Evolutionary conservation across 305 asterid genomes (phyloP).

Genomic region (Fraxinus dipetala): DNA sequence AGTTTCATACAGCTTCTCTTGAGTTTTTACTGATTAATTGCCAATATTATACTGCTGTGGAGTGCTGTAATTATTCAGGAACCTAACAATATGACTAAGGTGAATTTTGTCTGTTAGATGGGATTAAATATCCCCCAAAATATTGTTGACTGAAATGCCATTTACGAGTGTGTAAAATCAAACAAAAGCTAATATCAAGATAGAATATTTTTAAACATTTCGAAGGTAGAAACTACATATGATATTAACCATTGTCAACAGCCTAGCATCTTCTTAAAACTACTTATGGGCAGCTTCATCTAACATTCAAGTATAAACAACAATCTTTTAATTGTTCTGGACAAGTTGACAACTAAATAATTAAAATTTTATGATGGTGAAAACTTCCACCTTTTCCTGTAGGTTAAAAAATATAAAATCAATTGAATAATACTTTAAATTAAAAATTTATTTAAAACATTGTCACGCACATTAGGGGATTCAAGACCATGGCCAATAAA

Average conservation of each 20-base stretch:
- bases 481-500: constrained; percentile 95
- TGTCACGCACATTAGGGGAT: constrained; percentile 68
- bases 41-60: too few relatives aligned
- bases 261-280: neutral
- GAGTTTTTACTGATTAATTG: too few relatives aligned
- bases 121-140: neutral
- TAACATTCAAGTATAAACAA: constrained; percentile 2
- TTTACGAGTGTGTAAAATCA: neutral
- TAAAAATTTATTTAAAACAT: constrained; percentile 19
- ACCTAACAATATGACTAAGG: too few relatives aligned
- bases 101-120: neutral
- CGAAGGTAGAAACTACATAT: neutral
- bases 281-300: constrained; percentile 15
- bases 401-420: neutral
- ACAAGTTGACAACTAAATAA: constrained; percentile 14
- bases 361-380: constrained; percentile 9
- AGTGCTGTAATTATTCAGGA: too few relatives aligned
- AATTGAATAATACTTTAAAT: constrained; percentile 18
- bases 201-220: neutral
- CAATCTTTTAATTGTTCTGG: constrained; percentile 9
- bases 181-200: neutral
- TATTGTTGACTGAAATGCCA: neutral
- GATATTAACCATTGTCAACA: neutral
- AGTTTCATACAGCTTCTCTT: too few relatives aligned
- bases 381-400: constrained; percentile 6